Base-by-base conservation (phyloP, 805 yeast genomes). In the Candida ficus region DNA sequence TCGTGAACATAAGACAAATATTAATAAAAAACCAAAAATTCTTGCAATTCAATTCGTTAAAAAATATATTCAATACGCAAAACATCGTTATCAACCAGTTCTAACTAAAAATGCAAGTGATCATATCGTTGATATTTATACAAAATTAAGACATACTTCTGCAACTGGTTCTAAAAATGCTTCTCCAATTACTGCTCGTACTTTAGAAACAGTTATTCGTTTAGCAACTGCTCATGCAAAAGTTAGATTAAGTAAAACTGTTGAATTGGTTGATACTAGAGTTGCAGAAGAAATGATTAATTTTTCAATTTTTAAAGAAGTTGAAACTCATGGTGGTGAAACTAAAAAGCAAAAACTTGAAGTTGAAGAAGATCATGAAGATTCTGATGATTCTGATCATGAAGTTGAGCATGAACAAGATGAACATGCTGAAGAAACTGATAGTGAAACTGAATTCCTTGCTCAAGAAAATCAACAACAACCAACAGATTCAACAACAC, bases 151-250 rank as follows among this genome's bases (percentile, higher is more conserved):
- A 67, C 90, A 89, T 60, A 85, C 83, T 48, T 73, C 73, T 41
- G 66, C 71, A 39, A 74, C 71, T 29, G 84, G 80, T 50, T 32
- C 44, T 10, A 76, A 83, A 39, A 75, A 80, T 56, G 90, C 96
- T 1, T 83, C 96, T 1, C 98, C 99, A 28, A 86, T 91, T 50
- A 91, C 99, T 2, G 95, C 98, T n/a, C 85, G 99, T 79, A 93
- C 98, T 5, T 70, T 91, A 52, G 99, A 91, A 64, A 91, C 99
- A 0, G 70, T 91, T 49, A 91, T 91, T 61, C 95, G 99, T 71
- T 69, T 91, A 44, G 73, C 97, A 1, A 86, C 97, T 1, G 98
- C 99, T 0, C 98, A 93, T 63, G 98, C 98, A 10, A 91, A 93
- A 61, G 86, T 91, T n/a, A 75, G 98, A 52, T 68, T 93, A 42